Evolutionary conservation across 164 flowering plant species (phyloP).

Genomic region (Protea cynaroides): DNA sequence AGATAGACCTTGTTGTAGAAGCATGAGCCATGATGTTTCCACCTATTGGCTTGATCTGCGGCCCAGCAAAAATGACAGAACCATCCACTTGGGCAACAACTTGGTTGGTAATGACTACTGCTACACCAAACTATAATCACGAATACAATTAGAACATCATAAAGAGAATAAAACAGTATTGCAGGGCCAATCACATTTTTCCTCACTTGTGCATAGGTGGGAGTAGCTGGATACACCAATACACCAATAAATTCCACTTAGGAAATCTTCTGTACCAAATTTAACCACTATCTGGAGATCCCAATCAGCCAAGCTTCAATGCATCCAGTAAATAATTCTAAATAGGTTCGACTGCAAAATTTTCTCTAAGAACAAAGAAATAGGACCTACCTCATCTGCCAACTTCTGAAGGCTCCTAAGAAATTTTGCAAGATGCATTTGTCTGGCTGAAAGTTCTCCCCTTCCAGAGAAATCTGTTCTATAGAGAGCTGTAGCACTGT

Average conservation of each 20-base stretch:
- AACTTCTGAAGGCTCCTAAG: constrained; percentile 73
- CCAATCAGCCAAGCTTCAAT: neutral
- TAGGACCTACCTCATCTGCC: constrained; percentile 75
- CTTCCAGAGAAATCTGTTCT: constrained; percentile 93
- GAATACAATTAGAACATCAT: constrained; percentile 4
- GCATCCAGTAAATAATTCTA: neutral
- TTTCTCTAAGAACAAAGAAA: neutral
- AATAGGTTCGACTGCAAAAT: neutral
- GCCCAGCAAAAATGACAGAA: constrained; percentile 89
- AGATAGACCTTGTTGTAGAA: constrained; percentile 80
- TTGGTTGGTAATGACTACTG: constrained; percentile 97
- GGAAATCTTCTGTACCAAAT: too few species aligned
- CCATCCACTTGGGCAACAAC: constrained; percentile 98
- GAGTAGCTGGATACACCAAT: too few species aligned
- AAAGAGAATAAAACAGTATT: too few species aligned
- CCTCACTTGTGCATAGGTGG: too few species aligned
- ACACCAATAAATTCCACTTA: too few species aligned
- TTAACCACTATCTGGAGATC: neutral
- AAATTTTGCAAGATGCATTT: constrained; percentile 50
- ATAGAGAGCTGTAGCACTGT: constrained; percentile 91
- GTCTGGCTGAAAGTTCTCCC: constrained; percentile 94
- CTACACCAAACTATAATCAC: constrained; percentile 74
- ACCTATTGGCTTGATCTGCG: constrained; percentile 93
- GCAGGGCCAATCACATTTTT: too few species aligned
- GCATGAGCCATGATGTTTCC: constrained; percentile 99